phyloP scores from a whole-genome alignment of 352 stramenopile genomes.

The Elongisporangium senticosum region DNA sequence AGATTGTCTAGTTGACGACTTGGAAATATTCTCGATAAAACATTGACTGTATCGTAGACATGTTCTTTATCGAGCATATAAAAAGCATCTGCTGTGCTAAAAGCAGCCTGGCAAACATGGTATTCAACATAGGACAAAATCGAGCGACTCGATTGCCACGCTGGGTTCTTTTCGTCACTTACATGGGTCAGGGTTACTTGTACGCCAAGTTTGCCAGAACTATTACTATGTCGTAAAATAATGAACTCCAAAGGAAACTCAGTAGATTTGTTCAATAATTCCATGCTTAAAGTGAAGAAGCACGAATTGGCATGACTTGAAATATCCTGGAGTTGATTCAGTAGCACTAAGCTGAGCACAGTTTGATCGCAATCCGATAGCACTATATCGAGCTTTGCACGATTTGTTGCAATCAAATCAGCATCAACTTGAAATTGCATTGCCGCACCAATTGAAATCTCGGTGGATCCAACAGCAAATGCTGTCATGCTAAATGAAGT shows the following conservation, averaged over 20 bases:
- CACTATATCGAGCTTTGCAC: neutral
- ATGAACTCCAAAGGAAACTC: neutral
- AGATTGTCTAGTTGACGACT: neutral
- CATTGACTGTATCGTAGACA: neutral
- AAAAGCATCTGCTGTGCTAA: neutral
- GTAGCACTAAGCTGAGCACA: neutral
- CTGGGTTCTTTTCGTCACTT: neutral
- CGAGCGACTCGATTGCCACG: neutral
- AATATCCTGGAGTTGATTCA: neutral
- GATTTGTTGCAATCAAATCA: neutral
- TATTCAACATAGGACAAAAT: neutral
- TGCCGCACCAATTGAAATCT: neutral
- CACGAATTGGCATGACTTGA: neutral
- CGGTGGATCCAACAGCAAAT: neutral
- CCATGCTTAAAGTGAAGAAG: neutral
- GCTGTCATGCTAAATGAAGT: neutral
- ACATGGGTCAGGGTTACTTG: neutral
- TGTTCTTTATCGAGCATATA: neutral
- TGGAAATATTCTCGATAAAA: neutral
- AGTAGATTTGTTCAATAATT: neutral
- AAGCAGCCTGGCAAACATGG: neutral
- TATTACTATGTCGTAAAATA: neutral
- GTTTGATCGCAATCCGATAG: neutral
- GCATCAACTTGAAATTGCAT: neutral
- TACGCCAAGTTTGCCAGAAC: neutral